Evolutionary conservation across 805 yeast species (phyloP).

Genomic region (Kodamaea hsintzibuensis): DNA sequence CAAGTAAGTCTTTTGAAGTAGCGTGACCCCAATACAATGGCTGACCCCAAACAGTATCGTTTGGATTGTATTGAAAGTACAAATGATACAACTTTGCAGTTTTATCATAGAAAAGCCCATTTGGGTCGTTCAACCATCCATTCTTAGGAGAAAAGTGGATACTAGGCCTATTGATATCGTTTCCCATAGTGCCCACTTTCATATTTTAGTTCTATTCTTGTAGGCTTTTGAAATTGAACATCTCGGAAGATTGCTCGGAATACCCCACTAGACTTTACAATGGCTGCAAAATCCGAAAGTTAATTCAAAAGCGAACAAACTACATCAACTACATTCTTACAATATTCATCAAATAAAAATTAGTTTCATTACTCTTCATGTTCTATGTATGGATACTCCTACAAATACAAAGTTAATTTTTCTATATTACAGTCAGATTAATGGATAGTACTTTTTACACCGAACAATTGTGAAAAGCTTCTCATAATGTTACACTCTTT

Average conservation of each 20-base stretch:
- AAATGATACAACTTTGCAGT: constrained; percentile 31
- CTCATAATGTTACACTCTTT: background rate
- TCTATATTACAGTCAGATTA: background rate
- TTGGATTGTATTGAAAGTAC: constrained; percentile 41
- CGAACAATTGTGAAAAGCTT: background rate
- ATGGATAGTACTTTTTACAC: constrained; percentile 1
- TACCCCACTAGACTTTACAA: background rate
- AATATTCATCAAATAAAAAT: too few relatives aligned
- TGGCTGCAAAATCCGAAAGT: background rate
- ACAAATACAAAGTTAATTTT: background rate
- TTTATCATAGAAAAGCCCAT: constrained; percentile 38
- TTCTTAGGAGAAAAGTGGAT: constrained; percentile 34
- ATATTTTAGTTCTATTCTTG: too few relatives aligned
- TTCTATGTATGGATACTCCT: background rate
- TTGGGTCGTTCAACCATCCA: constrained; percentile 49
- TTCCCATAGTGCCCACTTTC: background rate
- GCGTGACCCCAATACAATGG: constrained; percentile 47
- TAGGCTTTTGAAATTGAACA: background rate
- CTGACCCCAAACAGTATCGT: constrained; percentile 29
- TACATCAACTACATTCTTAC: too few relatives aligned
- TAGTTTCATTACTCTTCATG: background rate
- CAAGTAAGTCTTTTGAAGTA: constrained; percentile 31
- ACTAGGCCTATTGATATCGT: constrained; percentile 11
- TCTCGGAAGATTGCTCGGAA: background rate
- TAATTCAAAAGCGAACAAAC: too few relatives aligned